These are phyloP conservation scores for Penicillium bovifimosum DNA, from an alignment of 495 filamentous ascomycete species.

Conservation along the genomic window DNA sequence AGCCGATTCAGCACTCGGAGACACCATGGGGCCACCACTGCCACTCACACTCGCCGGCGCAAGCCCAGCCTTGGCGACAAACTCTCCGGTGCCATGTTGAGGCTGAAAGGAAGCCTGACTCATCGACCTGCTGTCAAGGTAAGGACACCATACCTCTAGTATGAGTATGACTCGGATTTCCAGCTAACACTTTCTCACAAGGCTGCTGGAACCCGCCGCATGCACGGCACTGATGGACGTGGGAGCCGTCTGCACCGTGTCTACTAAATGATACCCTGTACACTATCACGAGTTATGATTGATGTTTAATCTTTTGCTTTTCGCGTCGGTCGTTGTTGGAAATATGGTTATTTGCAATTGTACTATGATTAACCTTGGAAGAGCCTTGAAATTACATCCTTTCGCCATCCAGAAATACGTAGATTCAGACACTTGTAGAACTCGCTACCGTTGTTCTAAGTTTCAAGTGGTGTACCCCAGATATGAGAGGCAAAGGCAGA, in stretches of 20 bases:
- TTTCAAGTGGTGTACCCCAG: no score
- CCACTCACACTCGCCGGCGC: constrained; percentile 48
- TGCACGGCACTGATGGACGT: constrained; percentile 67
- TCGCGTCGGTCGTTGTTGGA: neutral
- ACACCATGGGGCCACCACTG: constrained; percentile 4
- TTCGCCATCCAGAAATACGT: no score
- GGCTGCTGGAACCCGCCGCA: constrained; percentile 65
- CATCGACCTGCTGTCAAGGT: constrained; percentile 59
- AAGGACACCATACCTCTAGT: neutral
- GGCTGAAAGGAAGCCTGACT: constrained; percentile 58
- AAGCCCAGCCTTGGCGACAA: constrained; percentile 60
- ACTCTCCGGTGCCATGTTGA: constrained; percentile 62
- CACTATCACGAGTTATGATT: neutral
- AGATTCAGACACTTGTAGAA: no score
- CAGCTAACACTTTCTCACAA: constrained; percentile 22
- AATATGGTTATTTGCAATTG: neutral
- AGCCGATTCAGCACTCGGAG: constrained; percentile 4
- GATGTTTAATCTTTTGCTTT: neutral
- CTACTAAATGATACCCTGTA: constrained; percentile 10
- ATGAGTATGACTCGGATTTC: neutral
- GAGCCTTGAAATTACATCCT: neutral
- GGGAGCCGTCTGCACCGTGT: constrained; percentile 33
- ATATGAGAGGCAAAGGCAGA: no score
- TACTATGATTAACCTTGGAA: neutral
- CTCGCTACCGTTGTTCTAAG: no score